Evolutionary conservation across 2,329 filamentous ascomycete species (phyloP).

Genomic region (Alternaria ethzedia): DNA sequence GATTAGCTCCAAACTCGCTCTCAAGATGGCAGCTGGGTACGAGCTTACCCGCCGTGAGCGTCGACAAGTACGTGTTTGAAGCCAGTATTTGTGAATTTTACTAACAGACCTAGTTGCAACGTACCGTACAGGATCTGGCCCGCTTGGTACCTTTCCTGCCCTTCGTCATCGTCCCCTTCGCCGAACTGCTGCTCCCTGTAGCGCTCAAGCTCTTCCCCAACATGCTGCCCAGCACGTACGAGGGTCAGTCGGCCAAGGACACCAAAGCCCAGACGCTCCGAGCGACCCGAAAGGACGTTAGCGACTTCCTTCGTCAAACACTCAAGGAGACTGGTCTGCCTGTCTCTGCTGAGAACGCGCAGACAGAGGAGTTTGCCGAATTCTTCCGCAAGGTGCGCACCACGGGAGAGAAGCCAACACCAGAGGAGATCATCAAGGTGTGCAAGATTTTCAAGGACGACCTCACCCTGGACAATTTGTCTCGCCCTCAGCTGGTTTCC

Average conservation of each 20-base stretch:
- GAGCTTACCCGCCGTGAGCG: conserved; percentile 93
- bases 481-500: conserved; percentile 90
- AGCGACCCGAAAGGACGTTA: conserved; percentile 90
- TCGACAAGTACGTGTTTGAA: conserved; percentile 66
- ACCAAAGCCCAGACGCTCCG: conserved; percentile 82
- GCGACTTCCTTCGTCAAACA: conserved; percentile 84
- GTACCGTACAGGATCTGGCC: conserved; percentile 91
- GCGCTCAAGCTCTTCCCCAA: conserved; percentile 97
- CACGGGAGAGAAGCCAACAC: conserved; percentile 87
- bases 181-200: conserved; percentile 88
- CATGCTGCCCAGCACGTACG: conserved; percentile 95
- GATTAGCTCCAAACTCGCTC: conserved; percentile 87
- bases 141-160: conserved; percentile 95
- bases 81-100: not conserved
- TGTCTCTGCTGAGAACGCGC: conserved; percentile 80
- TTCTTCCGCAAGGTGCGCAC: conserved; percentile 94
- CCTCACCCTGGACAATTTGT: conserved; percentile 94
- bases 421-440: conserved; percentile 94
- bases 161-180: conserved; percentile 96
- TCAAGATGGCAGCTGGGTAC: conserved; percentile 98
- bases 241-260: conserved; percentile 89
- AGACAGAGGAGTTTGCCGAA: conserved; percentile 90
- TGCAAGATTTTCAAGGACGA: conserved; percentile 99
- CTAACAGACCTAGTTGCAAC: conserved; percentile 65
- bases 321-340: conserved; percentile 93